Evolutionary conservation across 805 yeast species (phyloP), one percentile per base, ranked within the genome.

Genomic region (Starmerella cellae): DNA sequence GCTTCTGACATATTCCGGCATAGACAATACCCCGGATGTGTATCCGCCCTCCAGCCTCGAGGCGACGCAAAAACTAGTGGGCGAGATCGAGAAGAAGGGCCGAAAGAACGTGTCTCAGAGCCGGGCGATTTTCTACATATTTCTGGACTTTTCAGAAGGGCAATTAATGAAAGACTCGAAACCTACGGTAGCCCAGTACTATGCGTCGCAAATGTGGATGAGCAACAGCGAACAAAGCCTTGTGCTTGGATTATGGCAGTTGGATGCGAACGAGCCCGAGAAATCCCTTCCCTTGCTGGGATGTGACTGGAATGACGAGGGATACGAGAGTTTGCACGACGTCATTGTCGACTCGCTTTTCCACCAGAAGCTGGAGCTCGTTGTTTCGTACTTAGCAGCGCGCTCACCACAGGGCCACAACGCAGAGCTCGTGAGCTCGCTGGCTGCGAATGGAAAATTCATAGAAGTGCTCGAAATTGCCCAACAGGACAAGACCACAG

Each of bases 141-240:
- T 48, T 19, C 28, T 47, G 2, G 52, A 48, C 27, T 41, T 39
- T 27, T 42, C 48, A 5, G 23, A 16, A n/a, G n/a, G 11, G 17
- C 16, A 24, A 30, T 16, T 39, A 3, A n/a, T 29, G 2, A 20
- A 11, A 6, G 18, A 9, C 17, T 22, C 23, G 5, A 19, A 3
- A 5, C 30, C 9, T n/a, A 37, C 43, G 19, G 38, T 49, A 2
- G 51, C 53, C 11, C 37, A n/a, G 18, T 47, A 50, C 41, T 50
- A 35, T 29, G 44, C 41, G 9, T 29, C 45, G 11, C 45, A 50
- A 28, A 38, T 44, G 22, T 47, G 52, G 51, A 31, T 50, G 39
- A 31, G 29, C 41, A 9, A 17, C 3, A 18, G 46, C 14, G 54
- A 50, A 35, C 45, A 37, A 32, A 18, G 21, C 8, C 44, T 50